phyloP scores from a whole-genome alignment of 2,329 filamentous ascomycete genomes.

The Arthrobotrys conoides region DNA sequence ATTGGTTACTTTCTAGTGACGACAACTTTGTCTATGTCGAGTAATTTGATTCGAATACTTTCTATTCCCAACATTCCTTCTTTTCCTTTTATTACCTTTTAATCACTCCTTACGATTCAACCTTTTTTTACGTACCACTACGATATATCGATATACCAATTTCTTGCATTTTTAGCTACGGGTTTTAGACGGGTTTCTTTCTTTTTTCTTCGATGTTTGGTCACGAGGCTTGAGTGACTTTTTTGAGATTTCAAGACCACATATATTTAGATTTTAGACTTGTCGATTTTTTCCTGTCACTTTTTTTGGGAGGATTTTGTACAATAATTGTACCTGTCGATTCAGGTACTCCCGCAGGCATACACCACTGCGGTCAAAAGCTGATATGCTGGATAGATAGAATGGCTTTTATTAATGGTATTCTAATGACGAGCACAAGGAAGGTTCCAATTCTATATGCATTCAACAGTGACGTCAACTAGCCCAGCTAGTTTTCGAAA shows the following conservation, averaged over 20 bases:
- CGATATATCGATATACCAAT: conserved; percentile 15
- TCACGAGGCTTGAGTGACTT: too few species aligned
- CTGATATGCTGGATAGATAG: conserved; percentile 19
- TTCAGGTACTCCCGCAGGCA: conserved; percentile 24
- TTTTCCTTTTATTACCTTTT: conserved; percentile 11
- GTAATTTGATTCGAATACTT: conserved; percentile 18
- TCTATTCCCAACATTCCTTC: not conserved
- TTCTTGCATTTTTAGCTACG: conserved; percentile 32
- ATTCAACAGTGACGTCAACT: not conserved
- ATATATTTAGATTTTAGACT: conserved; percentile 14
- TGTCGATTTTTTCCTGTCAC: conserved; percentile 3
- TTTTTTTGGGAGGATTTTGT: conserved; percentile 21
- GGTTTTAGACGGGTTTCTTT: conserved; percentile 23
- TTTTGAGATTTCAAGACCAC: conserved; percentile 7
- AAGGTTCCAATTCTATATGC: not conserved
- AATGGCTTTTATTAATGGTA: conserved; percentile 22
- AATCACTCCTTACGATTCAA: conserved; percentile 22
- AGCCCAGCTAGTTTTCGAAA: not conserved
- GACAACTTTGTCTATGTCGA: conserved; percentile 61
- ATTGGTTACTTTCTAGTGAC: conserved; percentile 41
- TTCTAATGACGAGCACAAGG: conserved; percentile 15
- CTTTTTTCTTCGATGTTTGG: conserved; percentile 2
- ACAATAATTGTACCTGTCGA: conserved; percentile 20
- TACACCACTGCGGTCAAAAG: conserved; percentile 37
- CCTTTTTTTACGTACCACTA: conserved; percentile 15